These are phyloP conservation scores for Ogataea nitratoaversa DNA, from an alignment of 805 yeast species.

Conservation along the genomic window DNA sequence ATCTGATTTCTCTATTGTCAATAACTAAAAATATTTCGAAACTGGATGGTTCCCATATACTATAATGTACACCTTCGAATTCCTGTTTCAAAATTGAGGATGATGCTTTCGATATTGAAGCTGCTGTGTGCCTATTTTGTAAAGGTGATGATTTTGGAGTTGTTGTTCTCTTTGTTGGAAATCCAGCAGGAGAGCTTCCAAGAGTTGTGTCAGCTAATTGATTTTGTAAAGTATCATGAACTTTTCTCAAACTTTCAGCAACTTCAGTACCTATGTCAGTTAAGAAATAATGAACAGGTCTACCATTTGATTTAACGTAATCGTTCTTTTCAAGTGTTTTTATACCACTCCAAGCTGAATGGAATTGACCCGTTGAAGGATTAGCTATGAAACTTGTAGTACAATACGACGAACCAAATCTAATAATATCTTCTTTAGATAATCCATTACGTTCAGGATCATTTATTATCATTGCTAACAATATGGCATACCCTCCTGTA, in stretches of 20 bases:
- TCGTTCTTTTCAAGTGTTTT: conserved; percentile 60
- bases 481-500: conserved; percentile 82
- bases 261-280: conserved; percentile 67
- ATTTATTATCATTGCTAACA: conserved; percentile 50
- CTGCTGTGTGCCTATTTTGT: neutral
- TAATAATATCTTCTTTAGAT: conserved; percentile 54
- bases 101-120: neutral
- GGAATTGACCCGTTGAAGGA: conserved; percentile 56
- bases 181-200: conserved; percentile 13
- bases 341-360: conserved; percentile 73
- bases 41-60: conserved; percentile 57
- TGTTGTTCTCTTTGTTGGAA: too few relatives aligned
- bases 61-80: conserved; percentile 29
- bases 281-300: conserved; percentile 56
- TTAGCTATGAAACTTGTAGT: conserved; percentile 55
- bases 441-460: conserved; percentile 54
- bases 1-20: conserved; percentile 80
- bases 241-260: conserved; percentile 51
- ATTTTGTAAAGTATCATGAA: conserved; percentile 31
- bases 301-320: conserved; percentile 50
- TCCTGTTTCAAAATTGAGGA: neutral
- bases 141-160: too few relatives aligned
- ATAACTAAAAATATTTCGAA: conserved; percentile 60
- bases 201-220: conserved; percentile 2
- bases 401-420: conserved; percentile 51